These are phyloP conservation scores for Noccaea bulbosa DNA, from an alignment of 345 rosid species.

Conservation along the genomic window DNA sequence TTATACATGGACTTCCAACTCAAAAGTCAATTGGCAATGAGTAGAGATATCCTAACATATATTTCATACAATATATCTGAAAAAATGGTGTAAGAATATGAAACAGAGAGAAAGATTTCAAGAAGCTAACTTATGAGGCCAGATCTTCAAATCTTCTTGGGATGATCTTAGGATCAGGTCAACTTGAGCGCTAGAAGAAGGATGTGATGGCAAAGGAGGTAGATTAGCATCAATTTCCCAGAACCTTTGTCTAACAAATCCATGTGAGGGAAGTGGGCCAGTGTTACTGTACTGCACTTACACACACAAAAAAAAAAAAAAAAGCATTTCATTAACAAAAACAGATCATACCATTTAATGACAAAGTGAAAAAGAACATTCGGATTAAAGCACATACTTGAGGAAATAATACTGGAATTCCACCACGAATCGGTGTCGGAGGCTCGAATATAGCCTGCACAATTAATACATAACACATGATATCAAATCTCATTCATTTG, in stretches of 20 bases:
- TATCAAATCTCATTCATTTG: conserved; percentile 14
- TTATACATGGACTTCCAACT: too few species aligned
- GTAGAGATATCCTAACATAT: not conserved
- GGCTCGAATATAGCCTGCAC: conserved; percentile 65
- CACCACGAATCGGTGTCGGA: conserved; percentile 87
- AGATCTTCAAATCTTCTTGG: conserved; percentile 69
- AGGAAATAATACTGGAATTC: conserved; percentile 89
- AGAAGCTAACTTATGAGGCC: conserved; percentile 78
- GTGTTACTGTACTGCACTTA: conserved; percentile 63
- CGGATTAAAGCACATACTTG: conserved; percentile 56
- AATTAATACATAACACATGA: conserved; percentile 22
- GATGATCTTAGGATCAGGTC: conserved; percentile 72
- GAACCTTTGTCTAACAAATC: conserved; percentile 77
- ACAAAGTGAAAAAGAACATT: conserved; percentile 16
- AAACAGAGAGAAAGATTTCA: not conserved
- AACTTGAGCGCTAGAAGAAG: conserved; percentile 55
- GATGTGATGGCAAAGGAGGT: conserved; percentile 56
- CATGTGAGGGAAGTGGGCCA: conserved; percentile 77
- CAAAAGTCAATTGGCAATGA: not conserved
- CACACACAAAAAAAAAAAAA: not conserved
- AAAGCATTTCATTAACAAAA: conserved; percentile 30
- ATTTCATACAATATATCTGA: not conserved
- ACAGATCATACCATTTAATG: conserved; percentile 9
- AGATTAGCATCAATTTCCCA: conserved; percentile 80
- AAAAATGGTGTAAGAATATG: not conserved